Base-by-base conservation (phyloP, 2,329 filamentous ascomycete species). In the Cercospora janseana region DNA sequence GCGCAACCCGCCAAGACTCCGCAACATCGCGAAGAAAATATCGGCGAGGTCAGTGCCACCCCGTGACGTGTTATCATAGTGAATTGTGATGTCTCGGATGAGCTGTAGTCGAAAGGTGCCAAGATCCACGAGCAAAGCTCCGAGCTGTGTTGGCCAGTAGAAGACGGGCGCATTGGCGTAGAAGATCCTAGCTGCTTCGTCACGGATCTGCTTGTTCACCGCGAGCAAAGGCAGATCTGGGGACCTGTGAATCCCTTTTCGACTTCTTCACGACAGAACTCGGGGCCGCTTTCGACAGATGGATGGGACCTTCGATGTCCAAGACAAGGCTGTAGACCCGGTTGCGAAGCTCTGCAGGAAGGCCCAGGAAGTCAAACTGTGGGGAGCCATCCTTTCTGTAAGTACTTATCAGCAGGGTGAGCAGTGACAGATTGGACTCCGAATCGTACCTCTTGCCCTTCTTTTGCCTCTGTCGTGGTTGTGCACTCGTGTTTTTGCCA, bases 141-240 rank as follows among this genome's bases (percentile, higher is more conserved):
- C 45, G 2, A 63, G 16, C 37, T 65, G 62, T 4, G 51, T 34
- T 2, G 58, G 55, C 26, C 59, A 62, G 46, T 62, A 60, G 57
- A 67, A 67, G 6, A 58, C 37, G 41, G 66, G 60, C 1, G 49
- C 18, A 24, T 61, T 66, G 15, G 50, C 31, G 46, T 66, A 66
- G 52, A 58, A 65, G 9, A 65, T 52, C 7, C 56, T 56, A 4
- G 51, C 24, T 0, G 62, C 59, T 46, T 66, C 63, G 7, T 57
- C 28, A 40, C 59, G 49, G 21, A 65, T 56, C 49, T 65, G 61
- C 31, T 57, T 60, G 51, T 55, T 59, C 15, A 57, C 59, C 5
- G 46, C 46, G 2, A 65, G 42, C 2, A 66, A 48, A 56, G 1
- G 46, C 53, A 1, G 62, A 63, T 52, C 23, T 4, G 4, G n/a